Evolutionary conservation across 2,329 filamentous ascomycete genomes (phyloP), one percentile per base, ranked within the genome.

Genomic region (Didymella lethalis): DNA sequence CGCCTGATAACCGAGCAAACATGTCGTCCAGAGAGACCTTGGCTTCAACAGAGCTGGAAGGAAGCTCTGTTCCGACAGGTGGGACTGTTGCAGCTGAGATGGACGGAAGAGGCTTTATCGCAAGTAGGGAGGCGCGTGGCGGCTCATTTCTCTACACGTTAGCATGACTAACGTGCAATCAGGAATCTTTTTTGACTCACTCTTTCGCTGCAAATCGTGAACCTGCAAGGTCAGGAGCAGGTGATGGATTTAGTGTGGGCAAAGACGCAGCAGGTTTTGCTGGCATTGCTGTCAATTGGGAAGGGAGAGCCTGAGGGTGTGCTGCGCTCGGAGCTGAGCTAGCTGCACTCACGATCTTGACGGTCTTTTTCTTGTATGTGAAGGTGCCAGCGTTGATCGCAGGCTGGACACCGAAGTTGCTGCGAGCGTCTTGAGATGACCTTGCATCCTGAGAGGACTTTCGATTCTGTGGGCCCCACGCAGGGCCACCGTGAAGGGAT

Each of bases 281-380:
- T 2, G 40, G 31, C 12, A 18, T 49, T 32, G 48, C 29, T 12
- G 41, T 14, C 11, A 23, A 40, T 31, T 51, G 12, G 28, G 31
- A n/a, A 12, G 31, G 7, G 20, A 32, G 20, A 28, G 41, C 36
- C 12, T 18, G 7, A 8, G 25, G 14, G 4, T 14, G 43, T 20
- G 48, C 23, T 7, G 46, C 31, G 16, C 11, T 23, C 32, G 31
- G 44, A n/a, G 29, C 20, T 46, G 68, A 36, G 3, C 47, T 47
- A 32, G 67, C 65, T 31, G 64, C 54, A 16, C 66, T 41, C 7
- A 71, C 67, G 1, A 75, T 64, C 59, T 69, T 72, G 53, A 74
- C 69, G 0, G 68, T 63, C 0, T 58, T 54, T 59, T 73, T 76
- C 59, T 74, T 74, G n/a, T 74, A 58, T 49, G 63, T 71, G 36